These are phyloP conservation scores for Acanthamoeba castellanii DNA, from an alignment of 208 protist species.

Conservation along the genomic window DNA sequence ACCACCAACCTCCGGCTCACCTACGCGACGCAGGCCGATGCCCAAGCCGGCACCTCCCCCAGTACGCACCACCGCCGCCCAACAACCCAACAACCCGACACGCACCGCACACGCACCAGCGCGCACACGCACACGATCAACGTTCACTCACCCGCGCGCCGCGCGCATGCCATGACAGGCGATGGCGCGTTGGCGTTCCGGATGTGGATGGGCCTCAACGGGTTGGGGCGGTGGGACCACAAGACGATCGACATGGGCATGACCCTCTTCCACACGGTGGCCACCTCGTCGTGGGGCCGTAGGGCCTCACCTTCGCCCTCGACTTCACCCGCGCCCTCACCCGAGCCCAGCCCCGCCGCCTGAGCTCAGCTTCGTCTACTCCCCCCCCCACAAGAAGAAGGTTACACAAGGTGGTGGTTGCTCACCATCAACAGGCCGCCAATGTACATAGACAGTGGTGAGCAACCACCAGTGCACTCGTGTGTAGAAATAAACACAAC, in stretches of 20 bases:
- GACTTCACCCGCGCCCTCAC: no score
- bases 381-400: no score
- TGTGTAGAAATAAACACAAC: no score
- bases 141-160: not conserved
- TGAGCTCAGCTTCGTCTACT: no score
- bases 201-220: conserved; percentile 48
- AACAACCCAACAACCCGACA: not conserved
- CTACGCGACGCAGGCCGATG: not conserved
- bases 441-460: no score
- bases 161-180: not conserved
- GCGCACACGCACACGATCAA: not conserved
- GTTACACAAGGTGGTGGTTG: no score
- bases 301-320: no score
- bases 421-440: no score
- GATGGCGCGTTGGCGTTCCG: not conserved
- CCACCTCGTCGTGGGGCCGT: conserved; percentile 4
- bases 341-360: no score
- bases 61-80: not conserved
- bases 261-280: conserved; percentile 48
- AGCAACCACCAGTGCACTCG: no score
- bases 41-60: not conserved
- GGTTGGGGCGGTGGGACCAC: conserved; percentile 23
- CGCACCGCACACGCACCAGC: not conserved
- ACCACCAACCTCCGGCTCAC: not conserved
- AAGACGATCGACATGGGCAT: conserved; percentile 30